Conservation (phyloP, 1,284 basidiomycete genomes). For the Testicularia cyperi region DNA sequence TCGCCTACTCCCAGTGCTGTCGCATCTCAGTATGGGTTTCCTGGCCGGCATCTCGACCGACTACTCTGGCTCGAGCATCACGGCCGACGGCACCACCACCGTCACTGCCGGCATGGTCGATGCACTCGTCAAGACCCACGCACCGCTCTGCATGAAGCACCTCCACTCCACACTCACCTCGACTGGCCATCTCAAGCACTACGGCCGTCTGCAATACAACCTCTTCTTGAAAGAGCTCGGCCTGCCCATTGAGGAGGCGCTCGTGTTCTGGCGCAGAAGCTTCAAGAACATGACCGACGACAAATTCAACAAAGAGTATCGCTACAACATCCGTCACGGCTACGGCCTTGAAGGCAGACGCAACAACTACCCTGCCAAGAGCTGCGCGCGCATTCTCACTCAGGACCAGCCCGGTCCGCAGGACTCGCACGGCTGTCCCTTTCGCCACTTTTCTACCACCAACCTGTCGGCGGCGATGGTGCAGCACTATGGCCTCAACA, state of each 20-base stretch:
- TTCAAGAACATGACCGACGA: constrained; percentile 78
- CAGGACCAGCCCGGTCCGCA: constrained; percentile 72
- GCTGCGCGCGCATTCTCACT: constrained; percentile 87
- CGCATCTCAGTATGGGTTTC: constrained; percentile 92
- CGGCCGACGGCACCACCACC: constrained; percentile 65
- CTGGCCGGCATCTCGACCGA: constrained; percentile 84
- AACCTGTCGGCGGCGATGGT: constrained; percentile 79
- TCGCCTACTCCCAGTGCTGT: constrained; percentile 83
- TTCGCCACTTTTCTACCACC: constrained; percentile 82
- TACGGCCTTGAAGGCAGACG: constrained; percentile 93
- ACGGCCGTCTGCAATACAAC: constrained; percentile 85
- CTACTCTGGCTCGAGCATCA: constrained; percentile 65
- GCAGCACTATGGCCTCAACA: constrained; percentile 70
- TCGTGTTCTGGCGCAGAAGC: constrained; percentile 88
- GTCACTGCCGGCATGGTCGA: constrained; percentile 94
- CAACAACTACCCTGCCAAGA: constrained; percentile 90
- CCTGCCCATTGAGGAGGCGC: constrained; percentile 88
- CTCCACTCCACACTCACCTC: constrained; percentile 76
- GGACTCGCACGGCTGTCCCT: constrained; percentile 90
- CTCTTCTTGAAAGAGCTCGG: constrained; percentile 89
- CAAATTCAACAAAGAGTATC: constrained; percentile 97
- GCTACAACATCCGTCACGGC: constrained; percentile 94
- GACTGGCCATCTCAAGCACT: constrained; percentile 88
- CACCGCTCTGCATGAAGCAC: constrained; percentile 93
- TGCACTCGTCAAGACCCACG: constrained; percentile 81